Conservation (phyloP, 2,329 filamentous ascomycete genomes). For the Pseudogymnoascus sp. region DNA sequence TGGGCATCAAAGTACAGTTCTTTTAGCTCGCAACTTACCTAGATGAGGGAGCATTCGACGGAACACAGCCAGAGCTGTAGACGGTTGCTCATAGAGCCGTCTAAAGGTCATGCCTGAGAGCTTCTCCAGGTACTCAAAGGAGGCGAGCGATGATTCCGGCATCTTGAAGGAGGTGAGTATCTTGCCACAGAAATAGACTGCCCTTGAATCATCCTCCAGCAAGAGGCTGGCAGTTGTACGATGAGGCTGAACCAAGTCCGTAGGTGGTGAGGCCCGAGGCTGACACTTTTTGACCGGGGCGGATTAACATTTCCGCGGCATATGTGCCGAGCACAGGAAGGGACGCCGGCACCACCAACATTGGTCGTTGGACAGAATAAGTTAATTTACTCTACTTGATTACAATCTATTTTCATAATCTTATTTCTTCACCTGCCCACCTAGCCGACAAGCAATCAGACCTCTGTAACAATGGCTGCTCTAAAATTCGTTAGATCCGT, state of each 20-base stretch:
- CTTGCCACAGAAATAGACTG: not conserved
- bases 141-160: constrained; percentile 43
- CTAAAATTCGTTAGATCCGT: constrained; percentile 58
- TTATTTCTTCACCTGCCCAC: not conserved
- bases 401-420: not conserved
- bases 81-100: constrained; percentile 90
- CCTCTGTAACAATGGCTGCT: constrained; percentile 36
- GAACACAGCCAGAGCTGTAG: constrained; percentile 90
- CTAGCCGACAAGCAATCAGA: not conserved
- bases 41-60: constrained; percentile 92
- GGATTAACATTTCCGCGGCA: not conserved
- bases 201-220: constrained; percentile 4
- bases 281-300: not conserved
- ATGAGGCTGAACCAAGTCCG: not conserved
- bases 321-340: not conserved
- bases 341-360: not conserved
- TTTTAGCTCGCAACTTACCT: constrained; percentile 41
- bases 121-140: constrained; percentile 87
- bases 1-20: constrained; percentile 12
- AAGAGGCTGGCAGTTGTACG: not conserved
- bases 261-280: not conserved
- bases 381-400: not conserved
- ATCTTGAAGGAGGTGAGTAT: constrained; percentile 18
- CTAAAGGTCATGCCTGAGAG: constrained; percentile 83
- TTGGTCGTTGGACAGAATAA: not conserved